These are phyloP conservation scores for Selaginella tamariscina DNA, from an alignment of 75 land plant species.

Conservation along the genomic window DNA sequence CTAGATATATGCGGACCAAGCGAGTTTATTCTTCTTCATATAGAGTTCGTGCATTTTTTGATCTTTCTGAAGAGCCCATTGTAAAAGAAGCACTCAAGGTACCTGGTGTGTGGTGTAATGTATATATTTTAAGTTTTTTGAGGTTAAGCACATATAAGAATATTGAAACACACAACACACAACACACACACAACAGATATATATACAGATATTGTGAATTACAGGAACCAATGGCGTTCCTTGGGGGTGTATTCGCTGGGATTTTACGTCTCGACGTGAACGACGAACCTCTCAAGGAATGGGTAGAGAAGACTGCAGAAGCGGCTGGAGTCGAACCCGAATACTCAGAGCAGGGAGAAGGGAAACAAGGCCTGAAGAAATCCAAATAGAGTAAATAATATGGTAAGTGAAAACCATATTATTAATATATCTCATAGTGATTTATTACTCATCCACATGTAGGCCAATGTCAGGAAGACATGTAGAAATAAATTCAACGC, in stretches of 20 bases:
- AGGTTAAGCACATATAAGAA: not conserved
- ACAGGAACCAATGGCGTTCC: constrained; percentile 86
- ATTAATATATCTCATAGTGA: too few species aligned
- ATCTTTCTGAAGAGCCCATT: constrained; percentile 40
- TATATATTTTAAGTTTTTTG: not conserved
- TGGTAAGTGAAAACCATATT: too few species aligned
- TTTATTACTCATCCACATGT: too few species aligned
- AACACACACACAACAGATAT: not conserved
- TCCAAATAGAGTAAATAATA: constrained; percentile 23
- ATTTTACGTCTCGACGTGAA: constrained; percentile 77
- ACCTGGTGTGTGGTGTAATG: not conserved
- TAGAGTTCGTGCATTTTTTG: constrained; percentile 26
- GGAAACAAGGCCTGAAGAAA: constrained; percentile 36
- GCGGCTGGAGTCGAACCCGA: constrained; percentile 51
- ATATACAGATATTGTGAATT: constrained; percentile 6
- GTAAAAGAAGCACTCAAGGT: constrained; percentile 55
- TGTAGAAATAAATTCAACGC: too few species aligned
- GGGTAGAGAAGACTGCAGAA: constrained; percentile 70
- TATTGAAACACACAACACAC: not conserved
- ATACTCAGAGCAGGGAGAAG: constrained; percentile 19
- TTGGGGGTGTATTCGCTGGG: constrained; percentile 88
- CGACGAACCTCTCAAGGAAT: constrained; percentile 83
- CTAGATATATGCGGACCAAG: too few species aligned
- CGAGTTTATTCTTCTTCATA: not conserved
- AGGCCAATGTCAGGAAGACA: too few species aligned